Base-by-base conservation (phyloP, 2,329 filamentous ascomycete species). In the Colletotrichum nymphaeae region DNA sequence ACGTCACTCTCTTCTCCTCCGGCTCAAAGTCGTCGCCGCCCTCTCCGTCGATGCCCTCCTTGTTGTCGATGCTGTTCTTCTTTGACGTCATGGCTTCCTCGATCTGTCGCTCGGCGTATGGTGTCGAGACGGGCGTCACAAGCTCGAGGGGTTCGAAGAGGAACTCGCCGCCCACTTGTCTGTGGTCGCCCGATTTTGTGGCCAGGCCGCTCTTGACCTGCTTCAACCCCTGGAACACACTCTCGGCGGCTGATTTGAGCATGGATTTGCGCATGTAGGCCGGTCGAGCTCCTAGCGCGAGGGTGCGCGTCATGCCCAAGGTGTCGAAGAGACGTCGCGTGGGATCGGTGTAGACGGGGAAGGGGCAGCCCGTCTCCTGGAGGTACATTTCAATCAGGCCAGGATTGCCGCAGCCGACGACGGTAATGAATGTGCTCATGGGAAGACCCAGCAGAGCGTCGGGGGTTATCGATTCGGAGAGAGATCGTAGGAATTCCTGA, bases 311-410 rank as follows among this genome's bases (percentile, higher is more conserved):
- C 93, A 95, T 94, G 75, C 90, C 92, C 1, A 96, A 87, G 63
- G 88, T 84, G 52, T 88, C 83, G 83, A 95, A 95, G 7, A 95
- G 85, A 42, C 87, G 87, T 37, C 89, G 86, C 3, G 89, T 90
- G 0, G 93, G 93, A 79, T 95, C 93, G n/a, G 93, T 90, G 83
- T 94, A 95, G 71, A 95, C 88, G n/a, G 92, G 91, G 83, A 92
- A 95, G 1, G 88, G 87, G 77, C 92, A 94, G n/a, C 80, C 80
- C 0, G 93, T 93, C 67, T 89, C 86, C 26, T 86, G 80, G 22
- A 85, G 84, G 83, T 95, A 95, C 83, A 89, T 88, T 73, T 90
- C 84, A 77, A 95, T 95, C 35, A 95, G 84, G 26, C 86, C 85
- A 0, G 91, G 91, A 66, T 91, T 87, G 67, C 94, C 94, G 81